Percentiles rank a stretch among this genome's conserved stretches.
Conservation (phyloP, 2,329 filamentous ascomycete genomes). For the Metarhizium rileyi region DNA sequence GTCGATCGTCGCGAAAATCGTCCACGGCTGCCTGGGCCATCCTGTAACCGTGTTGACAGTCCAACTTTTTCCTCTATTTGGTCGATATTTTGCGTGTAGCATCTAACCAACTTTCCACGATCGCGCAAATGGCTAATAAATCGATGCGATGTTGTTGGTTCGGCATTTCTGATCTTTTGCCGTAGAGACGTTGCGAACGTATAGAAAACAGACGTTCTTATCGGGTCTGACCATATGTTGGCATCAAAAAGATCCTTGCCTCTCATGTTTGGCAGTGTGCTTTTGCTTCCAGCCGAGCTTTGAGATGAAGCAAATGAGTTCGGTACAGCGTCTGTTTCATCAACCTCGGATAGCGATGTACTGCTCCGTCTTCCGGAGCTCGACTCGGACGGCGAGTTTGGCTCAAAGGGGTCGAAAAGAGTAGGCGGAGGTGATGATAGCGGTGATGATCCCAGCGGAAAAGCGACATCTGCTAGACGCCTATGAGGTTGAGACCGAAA, state of each 20-base stretch:
- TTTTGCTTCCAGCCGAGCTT: slow-evolving; percentile 21
- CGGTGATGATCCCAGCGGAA: slow-evolving; percentile 38
- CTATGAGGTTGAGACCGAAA: slow-evolving; percentile 14
- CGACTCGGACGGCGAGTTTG: slow-evolving; percentile 25
- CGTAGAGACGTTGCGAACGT: slow-evolving; percentile 60
- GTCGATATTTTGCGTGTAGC: slow-evolving; percentile 70
- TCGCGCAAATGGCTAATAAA: slow-evolving; percentile 61
- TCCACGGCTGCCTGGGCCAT: slow-evolving; percentile 51
- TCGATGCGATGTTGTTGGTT: slow-evolving; percentile 55
- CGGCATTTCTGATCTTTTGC: slow-evolving; percentile 52
- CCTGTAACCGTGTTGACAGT: slow-evolving; percentile 49
- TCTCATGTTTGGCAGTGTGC: slow-evolving; percentile 50
- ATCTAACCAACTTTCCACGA: slow-evolving; percentile 57
- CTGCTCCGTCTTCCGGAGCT: slow-evolving; percentile 26
- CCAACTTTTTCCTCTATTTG: slow-evolving; percentile 63
- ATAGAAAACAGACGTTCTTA: slow-evolving; percentile 62
- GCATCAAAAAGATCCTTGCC: slow-evolving; percentile 63
- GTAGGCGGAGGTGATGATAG: slow-evolving; percentile 46
- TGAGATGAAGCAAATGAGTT: slow-evolving; percentile 31
- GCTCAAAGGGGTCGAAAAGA: slow-evolving; percentile 41
- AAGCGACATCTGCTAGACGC: slow-evolving; percentile 12
- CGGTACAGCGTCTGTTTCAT: slow-evolving; percentile 27
- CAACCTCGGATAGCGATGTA: slow-evolving; percentile 34
- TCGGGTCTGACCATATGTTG: slow-evolving; percentile 58
- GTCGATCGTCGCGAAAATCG: slow-evolving; percentile 45